Conservation (phyloP, 768 basidiomycete species). For the Paxillus rubicundulus region DNA sequence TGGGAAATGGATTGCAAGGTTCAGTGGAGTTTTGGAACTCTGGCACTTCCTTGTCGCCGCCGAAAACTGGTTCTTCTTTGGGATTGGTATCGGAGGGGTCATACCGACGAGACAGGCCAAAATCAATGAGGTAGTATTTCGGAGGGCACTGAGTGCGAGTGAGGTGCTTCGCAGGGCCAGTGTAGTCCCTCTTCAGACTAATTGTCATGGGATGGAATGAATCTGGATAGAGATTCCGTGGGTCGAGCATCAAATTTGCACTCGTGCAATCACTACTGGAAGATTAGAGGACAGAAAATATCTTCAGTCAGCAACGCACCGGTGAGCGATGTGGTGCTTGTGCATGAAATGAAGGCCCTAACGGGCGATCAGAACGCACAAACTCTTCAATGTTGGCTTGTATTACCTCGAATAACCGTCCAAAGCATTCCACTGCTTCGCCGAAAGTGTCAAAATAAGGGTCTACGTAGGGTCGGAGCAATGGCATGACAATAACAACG, state of each 20-base stretch:
- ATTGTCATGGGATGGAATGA: conserved; percentile 23
- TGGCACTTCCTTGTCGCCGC: conserved; percentile 43
- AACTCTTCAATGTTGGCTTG: not conserved
- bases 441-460: conserved; percentile 22
- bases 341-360: conserved; percentile 41
- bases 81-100: conserved; percentile 25
- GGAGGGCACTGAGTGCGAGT: conserved; percentile 30
- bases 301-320: not conserved
- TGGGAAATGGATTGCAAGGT: conserved; percentile 39
- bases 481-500: conserved; percentile 24
- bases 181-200: conserved; percentile 13
- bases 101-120: conserved; percentile 34
- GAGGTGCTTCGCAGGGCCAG: conserved; percentile 18
- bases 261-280: too few species aligned
- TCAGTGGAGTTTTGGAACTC: conserved; percentile 30
- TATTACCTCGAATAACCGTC: conserved; percentile 24
- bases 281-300: not conserved
- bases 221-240: not conserved
- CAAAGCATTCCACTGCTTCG: conserved; percentile 23
- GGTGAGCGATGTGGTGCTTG: conserved; percentile 34
- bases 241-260: too few species aligned
- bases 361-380: not conserved
- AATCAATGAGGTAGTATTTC: conserved; percentile 38
- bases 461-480: conserved; percentile 16
- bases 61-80: conserved; percentile 28